Conservation (phyloP, 1,284 basidiomycete genomes). For the Irpex rosettiformis region DNA sequence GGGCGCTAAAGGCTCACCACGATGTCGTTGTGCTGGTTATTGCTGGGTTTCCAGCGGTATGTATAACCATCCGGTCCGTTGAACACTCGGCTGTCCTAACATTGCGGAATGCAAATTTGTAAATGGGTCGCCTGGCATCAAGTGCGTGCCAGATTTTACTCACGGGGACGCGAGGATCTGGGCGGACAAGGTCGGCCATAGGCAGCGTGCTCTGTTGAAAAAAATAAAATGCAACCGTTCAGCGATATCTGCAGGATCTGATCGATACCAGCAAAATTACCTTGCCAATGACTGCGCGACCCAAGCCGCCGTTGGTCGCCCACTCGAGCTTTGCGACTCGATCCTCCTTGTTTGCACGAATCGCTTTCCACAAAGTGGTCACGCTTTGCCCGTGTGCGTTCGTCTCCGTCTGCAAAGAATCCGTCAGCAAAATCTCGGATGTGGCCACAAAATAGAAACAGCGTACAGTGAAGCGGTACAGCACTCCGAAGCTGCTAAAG, state of each 20-base stretch:
- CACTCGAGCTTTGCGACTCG: conserved; percentile 83
- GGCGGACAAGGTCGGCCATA: conserved; percentile 75
- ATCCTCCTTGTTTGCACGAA: conserved; percentile 78
- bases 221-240: conserved; percentile 12
- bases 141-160: conserved; percentile 27
- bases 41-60: conserved; percentile 72
- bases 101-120: conserved; percentile 10
- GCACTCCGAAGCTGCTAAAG: conserved; percentile 74
- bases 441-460: too few relatives aligned
- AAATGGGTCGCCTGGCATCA: conserved; percentile 7
- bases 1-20: conserved; percentile 43
- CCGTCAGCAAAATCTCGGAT: conserved; percentile 7
- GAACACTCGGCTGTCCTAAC: conserved; percentile 56
- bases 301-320: conserved; percentile 73
- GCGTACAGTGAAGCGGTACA: conserved; percentile 75
- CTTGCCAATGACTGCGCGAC: conserved; percentile 79
- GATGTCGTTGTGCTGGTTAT: conserved; percentile 49
- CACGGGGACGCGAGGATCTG: conserved; percentile 57
- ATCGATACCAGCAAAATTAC: conserved; percentile 33
- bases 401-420: conserved; percentile 51
- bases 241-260: conserved; percentile 21
- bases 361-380: conserved; percentile 72
- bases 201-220: conserved; percentile 67
- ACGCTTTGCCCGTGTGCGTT: conserved; percentile 60
- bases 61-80: conserved; percentile 76